Conservation (phyloP, 768 basidiomycete species). For the Suillus paluster region DNA sequence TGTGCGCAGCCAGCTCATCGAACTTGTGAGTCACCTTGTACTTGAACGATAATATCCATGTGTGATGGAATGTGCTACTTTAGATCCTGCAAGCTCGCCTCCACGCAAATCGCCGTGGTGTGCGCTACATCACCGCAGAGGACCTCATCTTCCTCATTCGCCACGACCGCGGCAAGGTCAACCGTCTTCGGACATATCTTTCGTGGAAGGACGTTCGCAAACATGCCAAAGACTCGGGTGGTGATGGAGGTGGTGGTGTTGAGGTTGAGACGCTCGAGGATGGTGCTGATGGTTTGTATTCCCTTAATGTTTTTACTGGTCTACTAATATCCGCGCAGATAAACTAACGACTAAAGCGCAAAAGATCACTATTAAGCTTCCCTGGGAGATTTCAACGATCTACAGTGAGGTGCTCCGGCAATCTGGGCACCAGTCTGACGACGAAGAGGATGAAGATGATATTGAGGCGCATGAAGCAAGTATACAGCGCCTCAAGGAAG, state of each 20-base stretch:
- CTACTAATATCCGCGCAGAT: constrained; percentile 45
- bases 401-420: constrained; percentile 85
- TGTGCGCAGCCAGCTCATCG: constrained; percentile 86
- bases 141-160: constrained; percentile 97
- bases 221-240: constrained; percentile 89
- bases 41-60: constrained; percentile 11
- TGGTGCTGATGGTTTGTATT: constrained; percentile 68
- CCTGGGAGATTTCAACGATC: constrained; percentile 93
- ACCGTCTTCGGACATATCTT: constrained; percentile 88
- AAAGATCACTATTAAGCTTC: constrained; percentile 93
- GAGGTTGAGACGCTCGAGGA: constrained; percentile 87
- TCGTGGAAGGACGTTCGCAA: constrained; percentile 98
- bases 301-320: neutral
- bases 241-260: constrained; percentile 77
- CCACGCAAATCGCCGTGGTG: constrained; percentile 79
- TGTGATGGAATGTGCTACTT: neutral
- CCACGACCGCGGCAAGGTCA: constrained; percentile 92
- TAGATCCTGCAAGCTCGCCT: constrained; percentile 91
- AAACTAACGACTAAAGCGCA: constrained; percentile 83
- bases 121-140: constrained; percentile 87
- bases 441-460: constrained; percentile 96
- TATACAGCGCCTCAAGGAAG: constrained; percentile 90
- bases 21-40: constrained; percentile 62
- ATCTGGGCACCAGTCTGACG: constrained; percentile 83
- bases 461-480: constrained; percentile 95